These are phyloP conservation scores for Ilyonectria robusta DNA, from an alignment of 2,329 filamentous ascomycete genomes.

Conservation along the genomic window DNA sequence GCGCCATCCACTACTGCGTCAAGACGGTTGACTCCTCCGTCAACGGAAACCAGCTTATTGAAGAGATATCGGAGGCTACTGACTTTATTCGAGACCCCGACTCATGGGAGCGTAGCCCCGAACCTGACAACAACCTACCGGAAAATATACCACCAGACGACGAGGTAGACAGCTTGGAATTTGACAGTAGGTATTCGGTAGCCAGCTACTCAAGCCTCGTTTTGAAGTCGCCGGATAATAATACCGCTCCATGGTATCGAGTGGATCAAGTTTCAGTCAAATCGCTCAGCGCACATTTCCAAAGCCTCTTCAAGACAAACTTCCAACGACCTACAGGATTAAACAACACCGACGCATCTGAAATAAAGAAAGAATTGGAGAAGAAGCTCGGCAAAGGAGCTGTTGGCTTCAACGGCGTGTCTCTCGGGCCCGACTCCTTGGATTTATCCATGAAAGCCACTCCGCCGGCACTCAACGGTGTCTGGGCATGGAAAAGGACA, in stretches of 20 bases:
- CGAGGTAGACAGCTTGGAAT: constrained; percentile 16
- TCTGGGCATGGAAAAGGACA: constrained; percentile 19
- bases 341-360: not conserved
- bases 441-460: constrained; percentile 1
- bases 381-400: constrained; percentile 18
- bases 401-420: constrained; percentile 16
- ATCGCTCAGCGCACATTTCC: constrained; percentile 23
- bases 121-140: not conserved
- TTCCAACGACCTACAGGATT: not conserved
- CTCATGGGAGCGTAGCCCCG: constrained; percentile 19
- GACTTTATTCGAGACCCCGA: constrained; percentile 5
- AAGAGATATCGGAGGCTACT: constrained; percentile 10
- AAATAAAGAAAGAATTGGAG: not conserved
- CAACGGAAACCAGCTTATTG: constrained; percentile 14
- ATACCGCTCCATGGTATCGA: not conserved
- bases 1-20: constrained; percentile 30
- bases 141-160: constrained; percentile 11
- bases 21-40: constrained; percentile 19
- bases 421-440: not conserved
- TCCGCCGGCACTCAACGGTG: constrained; percentile 12
- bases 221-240: not conserved
- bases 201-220: constrained; percentile 1
- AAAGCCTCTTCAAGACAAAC: constrained; percentile 9
- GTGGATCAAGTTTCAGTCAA: not conserved
- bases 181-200: constrained; percentile 3